phyloP scores from a whole-genome alignment of 192 early-diverging fungal species.

The Backusella parvicylindrica region DNA sequence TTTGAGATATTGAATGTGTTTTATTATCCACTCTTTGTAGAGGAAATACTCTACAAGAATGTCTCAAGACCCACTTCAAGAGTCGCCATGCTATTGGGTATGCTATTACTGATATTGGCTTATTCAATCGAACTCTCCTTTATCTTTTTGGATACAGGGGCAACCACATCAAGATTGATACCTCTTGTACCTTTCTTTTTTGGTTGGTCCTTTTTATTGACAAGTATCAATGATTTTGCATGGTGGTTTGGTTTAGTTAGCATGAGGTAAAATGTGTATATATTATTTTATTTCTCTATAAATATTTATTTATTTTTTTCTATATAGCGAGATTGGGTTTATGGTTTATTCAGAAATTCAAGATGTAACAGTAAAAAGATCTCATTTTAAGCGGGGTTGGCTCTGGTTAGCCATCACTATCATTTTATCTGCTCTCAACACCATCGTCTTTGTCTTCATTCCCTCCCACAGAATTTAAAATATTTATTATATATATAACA shows the following conservation, averaged over 20 bases:
- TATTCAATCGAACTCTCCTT: slow-evolving; percentile 36
- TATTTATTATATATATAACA: neutral
- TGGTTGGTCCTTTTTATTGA: slow-evolving; percentile 33
- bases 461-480: slow-evolving; percentile 17
- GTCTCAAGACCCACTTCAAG: slow-evolving; percentile 13
- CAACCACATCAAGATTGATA: slow-evolving; percentile 25
- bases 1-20: slow-evolving; percentile 44
- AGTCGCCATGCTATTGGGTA: slow-evolving; percentile 20
- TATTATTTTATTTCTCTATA: neutral
- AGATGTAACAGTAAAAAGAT: slow-evolving; percentile 12
- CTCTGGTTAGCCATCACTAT: slow-evolving; percentile 6
- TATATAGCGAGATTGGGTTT: slow-evolving; percentile 19
- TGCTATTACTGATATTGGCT: slow-evolving; percentile 28
- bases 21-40: slow-evolving; percentile 41
- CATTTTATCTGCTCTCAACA: slow-evolving; percentile 9
- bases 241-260: slow-evolving; percentile 31
- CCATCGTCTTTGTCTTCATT: slow-evolving; percentile 24
- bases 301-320: neutral
- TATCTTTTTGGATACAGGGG: slow-evolving; percentile 30
- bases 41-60: slow-evolving; percentile 38
- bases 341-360: slow-evolving; percentile 16
- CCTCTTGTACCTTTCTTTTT: slow-evolving; percentile 29
- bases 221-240: slow-evolving; percentile 34
- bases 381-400: slow-evolving; percentile 17
- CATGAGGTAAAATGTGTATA: slow-evolving; percentile 18